Base-by-base conservation (phyloP, 1,284 basidiomycete genomes). In the Rhodotorula sp. region DNA sequence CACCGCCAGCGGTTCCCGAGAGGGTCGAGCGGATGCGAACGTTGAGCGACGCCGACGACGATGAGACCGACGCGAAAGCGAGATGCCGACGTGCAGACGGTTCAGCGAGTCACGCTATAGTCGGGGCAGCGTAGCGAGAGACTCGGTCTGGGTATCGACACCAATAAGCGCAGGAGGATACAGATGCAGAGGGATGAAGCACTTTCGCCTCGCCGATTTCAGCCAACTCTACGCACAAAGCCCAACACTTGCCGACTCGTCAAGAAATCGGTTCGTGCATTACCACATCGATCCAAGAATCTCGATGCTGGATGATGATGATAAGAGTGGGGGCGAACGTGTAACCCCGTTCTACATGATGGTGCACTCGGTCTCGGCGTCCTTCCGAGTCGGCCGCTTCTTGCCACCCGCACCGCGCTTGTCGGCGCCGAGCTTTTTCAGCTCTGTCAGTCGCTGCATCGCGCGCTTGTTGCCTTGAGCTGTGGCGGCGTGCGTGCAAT, bases 381-480 rank as follows among this genome's bases (percentile, higher is more conserved):
- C 88, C 80, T 94, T 90, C 72, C 94, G 86, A 31, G 93, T 95
- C 58, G 94, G 94, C 70, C 94, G 87, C 21, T 88, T 88, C 68
- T 88, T 86, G 76, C 68, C 65, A 38, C 67, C 54, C 3, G 56
- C 50, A 10, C 43, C 54, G 14, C 77, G 70, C 74, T 77, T 74
- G 57, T 76, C 79, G 63, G 71, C 75, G 68, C 79, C 61, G 71
- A 79, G 73, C 79, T 82, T 80, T 79, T 84, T 80, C 28, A 83
- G 77, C 81, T 98, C 95, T 34, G 94, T 95, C 78, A 99, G 82
- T 52, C 95, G 87, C 79, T 89, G 92, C 93, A 97, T 97, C 60
- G 93, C 93, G 52, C 93, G 87, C 81, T 93, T 93, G 82, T 97
- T 95, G 31, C 92, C 92, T 86, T 95, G 93, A 18, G 92, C 93